phyloP scores from a whole-genome alignment of 2,329 filamentous ascomycete species.

The Verticillium klebahnii region DNA sequence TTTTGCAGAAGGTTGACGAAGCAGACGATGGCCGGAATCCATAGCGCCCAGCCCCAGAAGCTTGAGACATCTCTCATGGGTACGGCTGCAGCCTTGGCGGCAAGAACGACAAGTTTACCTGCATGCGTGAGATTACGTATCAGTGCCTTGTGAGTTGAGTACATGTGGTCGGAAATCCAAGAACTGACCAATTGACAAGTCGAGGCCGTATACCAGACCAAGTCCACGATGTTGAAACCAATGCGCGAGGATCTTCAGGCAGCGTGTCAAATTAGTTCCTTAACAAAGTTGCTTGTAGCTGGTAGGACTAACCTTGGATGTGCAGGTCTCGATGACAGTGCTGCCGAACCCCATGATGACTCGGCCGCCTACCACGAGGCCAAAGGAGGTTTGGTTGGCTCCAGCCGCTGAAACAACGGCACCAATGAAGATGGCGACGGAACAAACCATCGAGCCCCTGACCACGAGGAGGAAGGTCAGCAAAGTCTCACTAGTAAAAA shows the following conservation, averaged over 20 bases:
- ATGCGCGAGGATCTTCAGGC: slow-evolving; percentile 17
- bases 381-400: slow-evolving; percentile 16
- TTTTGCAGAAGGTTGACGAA: slow-evolving; percentile 16
- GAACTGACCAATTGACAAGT: slow-evolving; percentile 14
- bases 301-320: slow-evolving; percentile 16
- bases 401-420: slow-evolving; percentile 18
- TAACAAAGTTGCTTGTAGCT: too few relatives aligned
- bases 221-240: slow-evolving; percentile 20
- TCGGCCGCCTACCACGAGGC: slow-evolving; percentile 15
- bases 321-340: slow-evolving; percentile 19
- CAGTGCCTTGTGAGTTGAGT: too few relatives aligned
- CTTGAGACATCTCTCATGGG: slow-evolving; percentile 19
- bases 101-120: slow-evolving; percentile 18
- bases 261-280: not conserved
- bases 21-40: slow-evolving; percentile 19
- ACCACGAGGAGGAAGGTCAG: not conserved
- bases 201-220: slow-evolving; percentile 17
- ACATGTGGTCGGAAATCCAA: too few relatives aligned
- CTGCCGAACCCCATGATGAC: slow-evolving; percentile 22
- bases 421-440: slow-evolving; percentile 16
- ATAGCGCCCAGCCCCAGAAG: slow-evolving; percentile 23
- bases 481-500: too few relatives aligned
- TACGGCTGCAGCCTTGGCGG: slow-evolving; percentile 19
- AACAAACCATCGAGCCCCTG: slow-evolving; percentile 18
- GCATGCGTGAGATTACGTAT: too few relatives aligned